Conservation (phyloP, 805 yeast species). For the Candida berthetii region DNA sequence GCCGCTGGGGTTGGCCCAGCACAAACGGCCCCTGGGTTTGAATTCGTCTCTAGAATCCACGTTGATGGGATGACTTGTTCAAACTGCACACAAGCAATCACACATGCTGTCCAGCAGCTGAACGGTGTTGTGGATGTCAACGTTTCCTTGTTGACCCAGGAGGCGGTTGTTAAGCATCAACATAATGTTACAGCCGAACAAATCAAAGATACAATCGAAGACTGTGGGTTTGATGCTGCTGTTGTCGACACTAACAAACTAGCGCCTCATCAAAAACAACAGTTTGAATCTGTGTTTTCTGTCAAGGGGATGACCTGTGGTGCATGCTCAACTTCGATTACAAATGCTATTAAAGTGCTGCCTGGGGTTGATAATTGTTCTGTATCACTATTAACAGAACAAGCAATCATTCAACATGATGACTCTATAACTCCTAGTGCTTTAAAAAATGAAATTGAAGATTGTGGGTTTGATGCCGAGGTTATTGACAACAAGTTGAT, state of each 20-base stretch:
- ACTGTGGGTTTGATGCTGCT: conserved; percentile 47
- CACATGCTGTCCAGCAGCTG: conserved; percentile 40
- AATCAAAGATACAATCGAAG: conserved; percentile 56
- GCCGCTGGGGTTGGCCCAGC: too few relatives aligned
- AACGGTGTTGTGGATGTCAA: conserved; percentile 48
- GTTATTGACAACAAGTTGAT: conserved; percentile 12
- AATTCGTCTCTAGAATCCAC: neutral
- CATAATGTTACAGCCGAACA: conserved; percentile 20
- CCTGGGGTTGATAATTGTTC: conserved; percentile 48
- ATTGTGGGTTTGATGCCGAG: conserved; percentile 64
- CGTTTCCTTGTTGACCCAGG: conserved; percentile 74
- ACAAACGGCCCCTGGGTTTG: too few relatives aligned
- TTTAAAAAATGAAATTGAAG: conserved; percentile 54
- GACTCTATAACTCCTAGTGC: conserved; percentile 19
- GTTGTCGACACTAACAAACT: neutral
- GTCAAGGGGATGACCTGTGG: conserved; percentile 86
- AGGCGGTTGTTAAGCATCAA: conserved; percentile 53
- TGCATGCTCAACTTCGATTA: conserved; percentile 68
- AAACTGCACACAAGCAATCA: conserved; percentile 67
- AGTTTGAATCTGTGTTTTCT: conserved; percentile 10
- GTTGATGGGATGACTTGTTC: conserved; percentile 80
- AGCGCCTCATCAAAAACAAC: neutral
- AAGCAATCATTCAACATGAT: conserved; percentile 52
- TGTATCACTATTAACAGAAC: conserved; percentile 74
- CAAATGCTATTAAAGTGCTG: conserved; percentile 41